Evolutionary conservation across 2,329 filamentous ascomycete genomes (phyloP), one percentile per base, ranked within the genome.

Genomic region (Fusarium oxysporum): DNA sequence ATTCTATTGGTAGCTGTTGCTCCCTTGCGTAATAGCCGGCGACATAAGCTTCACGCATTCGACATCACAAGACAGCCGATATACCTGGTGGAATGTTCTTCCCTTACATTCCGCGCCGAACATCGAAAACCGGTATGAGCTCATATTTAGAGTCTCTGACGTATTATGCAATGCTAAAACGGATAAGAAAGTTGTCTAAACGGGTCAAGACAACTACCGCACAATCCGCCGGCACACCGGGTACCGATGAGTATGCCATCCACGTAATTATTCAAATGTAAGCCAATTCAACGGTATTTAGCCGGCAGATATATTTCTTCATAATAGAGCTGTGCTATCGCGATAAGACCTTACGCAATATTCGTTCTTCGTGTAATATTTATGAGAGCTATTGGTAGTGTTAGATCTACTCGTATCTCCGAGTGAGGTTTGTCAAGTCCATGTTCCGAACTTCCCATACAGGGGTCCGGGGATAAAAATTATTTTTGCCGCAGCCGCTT

Each of bases 341-440:
- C 1, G 3, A 6, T 7, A 19, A 23, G 3, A 1, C 2, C 19
- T 33, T 6, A 6, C 8, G 7, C 3, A 2, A 23, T 32, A 19
- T 19, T 33, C 10, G 21, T 6, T 6, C 6, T 33, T 32, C 5
- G 1, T 23, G 3, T 16, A 19, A 3, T n/a, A 4, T 50, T 5
- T 7, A 16, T 16, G 6, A 16, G 6, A n/a, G 12, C 6, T 41
- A 12, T 41, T 21, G 12, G n/a, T 16, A 41, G 33, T 21, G 12
- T 13, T 16, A 41, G 33, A 35, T 17, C 33, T 35, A 16, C 33
- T 17, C 3, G 7, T 32, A 12, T 12, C 13, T 50, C 16, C 4
- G 6, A 13, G 14, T 33, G 11, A 33, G 28, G 5, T 35, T 50
- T 23, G 30, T 25, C 1, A 11, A 25, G 12, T 13, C 16, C 5